A percentile compares a stretch with the other conserved stretches of the same genome.
Evolutionary conservation across 2,329 filamentous ascomycete genomes (phyloP).

Genomic region (Botrytis galanthina): DNA sequence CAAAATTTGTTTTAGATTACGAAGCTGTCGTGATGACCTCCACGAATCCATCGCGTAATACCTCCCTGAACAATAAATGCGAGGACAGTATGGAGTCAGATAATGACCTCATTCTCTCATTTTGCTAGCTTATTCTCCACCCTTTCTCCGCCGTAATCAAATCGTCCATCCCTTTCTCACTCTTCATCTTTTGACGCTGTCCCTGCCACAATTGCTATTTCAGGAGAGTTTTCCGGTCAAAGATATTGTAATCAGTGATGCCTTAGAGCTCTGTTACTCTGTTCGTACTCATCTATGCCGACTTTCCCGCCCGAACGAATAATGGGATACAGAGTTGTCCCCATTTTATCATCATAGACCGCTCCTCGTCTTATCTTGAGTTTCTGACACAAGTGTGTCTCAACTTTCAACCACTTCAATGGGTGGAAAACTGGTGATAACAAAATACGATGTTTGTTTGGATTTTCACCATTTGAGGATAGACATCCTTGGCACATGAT

Average conservation of each 20-base stretch:
- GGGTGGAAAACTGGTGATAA: not conserved
- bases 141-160: not conserved
- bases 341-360: not conserved
- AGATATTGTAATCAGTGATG: not conserved
- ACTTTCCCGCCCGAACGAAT: not conserved
- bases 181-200: not conserved
- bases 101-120: not conserved
- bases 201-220: not conserved
- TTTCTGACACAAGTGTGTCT: conserved; percentile 1
- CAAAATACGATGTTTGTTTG: not conserved
- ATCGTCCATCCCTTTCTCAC: not conserved
- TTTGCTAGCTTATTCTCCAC: not conserved
- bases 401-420: not conserved
- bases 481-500: not conserved
- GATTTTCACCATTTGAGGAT: not conserved
- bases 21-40: not conserved
- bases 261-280: not conserved
- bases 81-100: not conserved
- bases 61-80: not conserved
- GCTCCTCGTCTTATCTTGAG: not conserved
- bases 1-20: not conserved
- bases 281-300: not conserved
- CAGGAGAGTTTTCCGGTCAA: not conserved
- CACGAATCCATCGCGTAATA: not conserved
- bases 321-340: not conserved